Percentiles rank a stretch among this genome's conserved stretches.
Evolutionary conservation across 2,329 filamentous ascomycete species (phyloP).

Genomic region (Paecilomyces fulvus): DNA sequence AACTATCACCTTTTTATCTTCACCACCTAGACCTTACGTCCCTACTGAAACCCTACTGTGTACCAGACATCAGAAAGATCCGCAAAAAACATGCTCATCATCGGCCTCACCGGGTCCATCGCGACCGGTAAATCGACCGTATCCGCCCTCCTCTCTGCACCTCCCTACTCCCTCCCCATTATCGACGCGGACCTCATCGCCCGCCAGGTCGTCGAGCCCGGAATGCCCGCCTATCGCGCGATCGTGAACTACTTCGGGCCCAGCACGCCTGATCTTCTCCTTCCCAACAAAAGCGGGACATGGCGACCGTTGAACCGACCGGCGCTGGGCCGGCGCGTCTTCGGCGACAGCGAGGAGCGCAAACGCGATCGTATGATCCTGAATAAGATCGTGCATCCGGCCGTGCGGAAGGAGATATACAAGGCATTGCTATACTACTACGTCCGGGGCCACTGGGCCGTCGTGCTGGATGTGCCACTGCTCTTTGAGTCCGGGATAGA

Average conservation of each 20-base stretch:
- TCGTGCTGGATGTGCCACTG: constrained; percentile 84
- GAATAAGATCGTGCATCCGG: constrained; percentile 88
- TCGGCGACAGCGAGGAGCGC: constrained; percentile 66
- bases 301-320: constrained; percentile 70
- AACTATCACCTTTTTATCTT: not conserved
- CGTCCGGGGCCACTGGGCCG: constrained; percentile 70
- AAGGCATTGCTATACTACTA: constrained; percentile 65
- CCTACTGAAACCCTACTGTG: not conserved
- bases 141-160: constrained; percentile 66
- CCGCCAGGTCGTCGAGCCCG: constrained; percentile 88
- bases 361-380: constrained; percentile 65
- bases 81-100: constrained; percentile 64
- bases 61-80: not conserved
- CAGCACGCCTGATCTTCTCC: constrained; percentile 76
- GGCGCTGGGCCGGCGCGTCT: constrained; percentile 75
- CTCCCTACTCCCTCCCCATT: constrained; percentile 79
- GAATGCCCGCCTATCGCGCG: constrained; percentile 70
- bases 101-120: constrained; percentile 93
- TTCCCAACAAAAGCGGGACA: constrained; percentile 39
- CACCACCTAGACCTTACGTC: not conserved
- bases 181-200: constrained; percentile 92
- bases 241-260: constrained; percentile 76
- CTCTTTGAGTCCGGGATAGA: constrained; percentile 87
- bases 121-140: constrained; percentile 98
- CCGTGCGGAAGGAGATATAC: constrained; percentile 76